Evolutionary conservation across 495 filamentous ascomycete species (phyloP).

Genomic region (Trypethelium eluteriae): DNA sequence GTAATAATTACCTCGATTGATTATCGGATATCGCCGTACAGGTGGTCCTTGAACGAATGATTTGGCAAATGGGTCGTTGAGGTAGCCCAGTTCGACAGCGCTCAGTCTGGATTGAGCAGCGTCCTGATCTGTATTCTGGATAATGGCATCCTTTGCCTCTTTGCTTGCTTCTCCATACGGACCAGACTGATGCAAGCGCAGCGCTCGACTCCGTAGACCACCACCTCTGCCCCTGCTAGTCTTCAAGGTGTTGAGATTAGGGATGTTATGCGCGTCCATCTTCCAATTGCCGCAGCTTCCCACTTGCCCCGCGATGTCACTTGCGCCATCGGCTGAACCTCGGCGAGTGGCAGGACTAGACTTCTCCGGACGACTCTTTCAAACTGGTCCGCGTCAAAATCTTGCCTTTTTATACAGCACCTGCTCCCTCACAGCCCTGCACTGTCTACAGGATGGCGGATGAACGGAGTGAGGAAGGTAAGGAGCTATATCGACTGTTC

Average conservation of each 20-base stretch:
- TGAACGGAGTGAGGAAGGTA: constrained; percentile 18
- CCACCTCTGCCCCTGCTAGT: not conserved
- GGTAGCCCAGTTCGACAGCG: constrained; percentile 79
- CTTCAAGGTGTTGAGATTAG: not conserved
- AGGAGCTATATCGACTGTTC: constrained; percentile 21
- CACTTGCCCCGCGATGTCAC: not conserved
- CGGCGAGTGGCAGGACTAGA: not conserved
- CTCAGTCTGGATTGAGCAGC: constrained; percentile 81
- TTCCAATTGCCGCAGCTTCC: no score
- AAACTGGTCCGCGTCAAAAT: no score
- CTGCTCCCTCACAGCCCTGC: no score
- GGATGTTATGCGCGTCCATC: not conserved
- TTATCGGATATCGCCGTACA: constrained; percentile 68
- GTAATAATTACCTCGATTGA: constrained; percentile 66
- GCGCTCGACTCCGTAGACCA: not conserved
- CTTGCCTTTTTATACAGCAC: no score
- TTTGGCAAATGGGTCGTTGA: constrained; percentile 70
- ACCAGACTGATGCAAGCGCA: not conserved
- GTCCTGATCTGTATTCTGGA: constrained; percentile 88
- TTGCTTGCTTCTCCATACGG: not conserved
- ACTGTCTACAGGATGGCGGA: constrained; percentile 16
- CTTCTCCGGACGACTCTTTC: not conserved
- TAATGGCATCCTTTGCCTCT: constrained; percentile 46
- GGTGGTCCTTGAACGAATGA: constrained; percentile 44
- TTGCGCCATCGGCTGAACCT: not conserved